Percentiles rank a stretch among this genome's conserved stretches.
phyloP scores from a whole-genome alignment of 2,329 filamentous ascomycete species.

The Calonectria leucothoes region DNA sequence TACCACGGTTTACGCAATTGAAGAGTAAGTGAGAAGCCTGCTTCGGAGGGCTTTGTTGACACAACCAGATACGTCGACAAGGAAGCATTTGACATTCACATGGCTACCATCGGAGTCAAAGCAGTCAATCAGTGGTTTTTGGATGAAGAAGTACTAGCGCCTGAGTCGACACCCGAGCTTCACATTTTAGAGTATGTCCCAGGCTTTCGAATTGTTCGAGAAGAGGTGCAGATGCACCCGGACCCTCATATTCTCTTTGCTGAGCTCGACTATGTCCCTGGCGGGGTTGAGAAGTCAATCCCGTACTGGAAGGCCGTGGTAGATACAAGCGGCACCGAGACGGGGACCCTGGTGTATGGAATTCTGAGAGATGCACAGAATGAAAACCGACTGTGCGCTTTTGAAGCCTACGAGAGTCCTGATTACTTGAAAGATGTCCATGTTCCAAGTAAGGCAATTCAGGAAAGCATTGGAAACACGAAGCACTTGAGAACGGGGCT shows the following conservation, averaged over 20 bases:
- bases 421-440: slow-evolving; percentile 43
- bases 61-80: slow-evolving; percentile 37
- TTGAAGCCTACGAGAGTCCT: slow-evolving; percentile 43
- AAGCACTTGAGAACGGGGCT: slow-evolving; percentile 36
- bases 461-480: slow-evolving; percentile 31
- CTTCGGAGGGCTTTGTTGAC: not conserved
- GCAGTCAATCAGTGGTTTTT: slow-evolving; percentile 37
- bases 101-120: slow-evolving; percentile 32
- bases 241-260: slow-evolving; percentile 42
- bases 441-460: slow-evolving; percentile 42
- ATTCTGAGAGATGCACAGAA: slow-evolving; percentile 35
- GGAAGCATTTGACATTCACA: slow-evolving; percentile 40
- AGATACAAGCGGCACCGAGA: slow-evolving; percentile 32
- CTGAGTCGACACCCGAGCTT: slow-evolving; percentile 19
- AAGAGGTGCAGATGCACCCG: slow-evolving; percentile 8
- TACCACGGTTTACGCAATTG: slow-evolving; percentile 40
- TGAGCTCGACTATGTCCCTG: slow-evolving; percentile 42
- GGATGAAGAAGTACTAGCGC: slow-evolving; percentile 22
- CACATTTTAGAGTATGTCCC: slow-evolving; percentile 35
- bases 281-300: slow-evolving; percentile 33
- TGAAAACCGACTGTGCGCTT: slow-evolving; percentile 33
- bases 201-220: slow-evolving; percentile 33
- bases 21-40: slow-evolving; percentile 33
- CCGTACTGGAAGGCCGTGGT: slow-evolving; percentile 44
- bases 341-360: slow-evolving; percentile 40